Base-by-base conservation (phyloP, 768 basidiomycete species). In the Phlegmacium glaucopus region DNA sequence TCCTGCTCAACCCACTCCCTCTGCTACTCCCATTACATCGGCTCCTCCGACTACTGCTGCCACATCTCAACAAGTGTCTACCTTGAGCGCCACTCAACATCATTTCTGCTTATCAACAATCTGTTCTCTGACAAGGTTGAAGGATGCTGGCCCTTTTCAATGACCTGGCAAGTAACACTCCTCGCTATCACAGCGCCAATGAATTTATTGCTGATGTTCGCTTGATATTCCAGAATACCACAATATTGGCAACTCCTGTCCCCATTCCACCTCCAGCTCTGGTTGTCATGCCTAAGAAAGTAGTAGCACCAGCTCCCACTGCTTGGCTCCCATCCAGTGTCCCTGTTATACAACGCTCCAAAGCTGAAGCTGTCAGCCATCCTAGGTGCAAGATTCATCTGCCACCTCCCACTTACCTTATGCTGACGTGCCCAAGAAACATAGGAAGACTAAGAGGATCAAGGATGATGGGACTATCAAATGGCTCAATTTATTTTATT, bases 351-450 rank as follows among this genome's bases (percentile, higher is more conserved):
- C 80, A 91, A 46, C 88, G 92, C 39, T 86, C 83, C 18, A 89
- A 91, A 5, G 75, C 77, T 25, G 72, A 75, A 50, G 72, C 67
- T 18, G 62, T 76, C 22, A 78, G 79, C 17, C 83, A 95, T n/a
- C 95, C 95, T 2, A 98, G 97, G 71, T 89, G 96, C 45, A 95
- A 99, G 66, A 94, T 97, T 25, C 95, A 97, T 61, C 91, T 95
- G 3, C 95, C 94, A 9, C 87, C 92, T 16, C 84, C 93, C 0
- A 97, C 58, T 67, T 94, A 9, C 79, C 86, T 0, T 96, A 95
- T 62, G 80, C 80, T 10, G 90, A 91, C 61, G 75, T 61, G 2
- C 84, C 88, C 26, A 86, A 83, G 71, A 85, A 85, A 64, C 66
- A 74, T 46, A 76, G 83, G 51, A 84, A 81, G 60, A 66, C 68